phyloP scores from a whole-genome alignment of 1,139 yeast species.

The Scheffersomyces cryptocercus region DNA sequence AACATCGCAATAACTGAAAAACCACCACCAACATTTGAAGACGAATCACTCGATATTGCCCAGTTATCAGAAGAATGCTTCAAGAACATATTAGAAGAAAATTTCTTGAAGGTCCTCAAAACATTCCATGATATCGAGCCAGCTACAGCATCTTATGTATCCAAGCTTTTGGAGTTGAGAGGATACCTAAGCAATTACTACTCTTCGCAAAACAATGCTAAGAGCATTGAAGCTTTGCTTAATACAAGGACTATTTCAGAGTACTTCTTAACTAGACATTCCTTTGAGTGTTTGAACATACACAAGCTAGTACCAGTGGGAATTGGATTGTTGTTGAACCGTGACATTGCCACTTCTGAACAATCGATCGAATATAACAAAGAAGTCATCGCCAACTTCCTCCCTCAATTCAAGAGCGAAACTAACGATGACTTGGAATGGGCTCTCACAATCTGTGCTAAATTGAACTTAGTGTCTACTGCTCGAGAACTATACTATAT shows the following conservation, averaged over 20 bases:
- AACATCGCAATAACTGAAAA: constrained; percentile 33
- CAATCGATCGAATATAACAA: constrained; percentile 27
- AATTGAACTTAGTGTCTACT: constrained; percentile 48
- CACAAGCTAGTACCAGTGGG: constrained; percentile 66
- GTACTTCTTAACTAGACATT: constrained; percentile 60
- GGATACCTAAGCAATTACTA: constrained; percentile 59
- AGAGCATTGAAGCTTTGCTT: constrained; percentile 13
- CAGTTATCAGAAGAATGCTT: constrained; percentile 58
- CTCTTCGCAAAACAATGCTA: constrained; percentile 13
- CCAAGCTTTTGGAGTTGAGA: constrained; percentile 64
- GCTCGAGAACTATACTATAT: constrained; percentile 51
- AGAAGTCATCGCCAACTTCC: constrained; percentile 54
- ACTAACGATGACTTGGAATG: constrained; percentile 80
- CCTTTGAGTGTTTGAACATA: constrained; percentile 52
- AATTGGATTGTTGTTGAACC: constrained; percentile 50
- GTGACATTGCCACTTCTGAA: constrained; percentile 25
- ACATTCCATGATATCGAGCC: constrained; percentile 63
- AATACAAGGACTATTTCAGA: constrained; percentile 53
- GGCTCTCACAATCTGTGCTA: constrained; percentile 61
- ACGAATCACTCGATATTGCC: constrained; percentile 30
- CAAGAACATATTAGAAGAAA: constrained; percentile 57
- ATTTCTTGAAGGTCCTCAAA: constrained; percentile 59
- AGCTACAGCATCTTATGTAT: constrained; percentile 66
- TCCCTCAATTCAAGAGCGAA: constrained; percentile 60
- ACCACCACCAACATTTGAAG: constrained; percentile 26